Evolutionary conservation across 1,284 basidiomycete genomes (phyloP), one percentile per base, ranked within the genome.

Genomic region (Boletus sp.): DNA sequence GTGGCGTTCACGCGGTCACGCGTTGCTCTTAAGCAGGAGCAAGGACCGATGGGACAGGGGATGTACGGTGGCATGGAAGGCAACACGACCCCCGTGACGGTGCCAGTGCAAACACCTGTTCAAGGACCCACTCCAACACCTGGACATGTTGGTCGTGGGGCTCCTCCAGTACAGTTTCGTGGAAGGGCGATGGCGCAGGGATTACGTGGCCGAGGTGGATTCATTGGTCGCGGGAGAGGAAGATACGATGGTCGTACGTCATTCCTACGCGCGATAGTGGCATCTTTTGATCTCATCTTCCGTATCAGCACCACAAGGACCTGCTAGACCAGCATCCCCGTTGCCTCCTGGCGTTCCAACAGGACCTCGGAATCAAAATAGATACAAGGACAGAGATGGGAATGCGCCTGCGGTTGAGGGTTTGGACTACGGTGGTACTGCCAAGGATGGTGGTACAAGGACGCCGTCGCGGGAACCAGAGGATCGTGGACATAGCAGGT

Each of bases 381-480:
- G 88, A 63, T 91, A 91, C 71, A 91, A 90, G 69, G 88, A 91
- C 64, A 77, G 88, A 30, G 86, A 89, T 59, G 80, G 79, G 12
- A 88, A 86, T 59, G 84, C 83, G 2, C 81, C 84, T 49, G 84
- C 85, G 33, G 84, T 87, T 8, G 87, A 90, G 57, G 88, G 88
- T n/a, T 67, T 91, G 60, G 89, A 91, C 61, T 91, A 91, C 56
- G 87, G 87, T 6, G 86, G 84, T 6, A 72, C 50, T 61, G 69
- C 49, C 54, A 74, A 72, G 57, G 75, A 69, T 52, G 63, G 32
- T 17, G 12, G 61, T 54, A 70, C 69, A 51, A 65, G 77, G 58
- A 79, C 75, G 46, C 71, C 76, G 0, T 81, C 76, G 40, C 75
- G 74, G 10, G 78, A 83, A 55, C 75, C 78, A 29, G 80, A 82